Base-by-base conservation (phyloP, 805 yeast genomes). In the Candida hungchunana region DNA sequence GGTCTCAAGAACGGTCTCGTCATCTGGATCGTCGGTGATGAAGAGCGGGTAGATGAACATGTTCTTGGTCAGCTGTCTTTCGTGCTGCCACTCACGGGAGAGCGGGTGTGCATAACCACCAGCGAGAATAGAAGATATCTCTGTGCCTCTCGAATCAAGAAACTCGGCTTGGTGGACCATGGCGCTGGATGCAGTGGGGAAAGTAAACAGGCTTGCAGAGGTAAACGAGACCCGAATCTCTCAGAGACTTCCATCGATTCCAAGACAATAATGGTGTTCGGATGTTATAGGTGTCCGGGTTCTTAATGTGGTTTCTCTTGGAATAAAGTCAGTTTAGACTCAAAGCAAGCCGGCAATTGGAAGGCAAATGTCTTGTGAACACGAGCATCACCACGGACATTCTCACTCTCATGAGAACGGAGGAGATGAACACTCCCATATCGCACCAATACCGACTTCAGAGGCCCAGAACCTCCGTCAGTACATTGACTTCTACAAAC, bases 31-130 rank as follows among this genome's bases (percentile, higher is more conserved):
- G 53, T 87, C 96, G 21, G 88, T 71, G 36, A 93, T 71, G 57
- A 93, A 93, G 15, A 93, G 69, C 11, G 98, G 98, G 65, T 83
- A 89, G 42, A 93, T 87, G 55, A 93, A 81, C 94, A 86, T 84
- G 58, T 74, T 80, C 61, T 93, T 93, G 21, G 82, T 71, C 37
- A 93, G 70, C 59, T 79, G 90, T 50, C 88, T 74, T 56, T 82
- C 90, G 47, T 73, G 74, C 60, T 93, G 98, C 98, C 98, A 93
- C 57, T 75, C 79, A 51, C 98, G 74, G 15, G 86, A 55, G 29
- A 90, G 69, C 1, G 96, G 94, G 53, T 89, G 95, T 60, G 85
- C 84, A 63, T 89, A 93, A 4, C 97, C 97, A 41, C 97, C 96
- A 43, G 93, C 90, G 28, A 93, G 69, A 27, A 93, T 66, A 6